These are phyloP conservation scores for Nannochloris sp. DNA, from an alignment of 139 green algal genomes.

Conservation along the genomic window DNA sequence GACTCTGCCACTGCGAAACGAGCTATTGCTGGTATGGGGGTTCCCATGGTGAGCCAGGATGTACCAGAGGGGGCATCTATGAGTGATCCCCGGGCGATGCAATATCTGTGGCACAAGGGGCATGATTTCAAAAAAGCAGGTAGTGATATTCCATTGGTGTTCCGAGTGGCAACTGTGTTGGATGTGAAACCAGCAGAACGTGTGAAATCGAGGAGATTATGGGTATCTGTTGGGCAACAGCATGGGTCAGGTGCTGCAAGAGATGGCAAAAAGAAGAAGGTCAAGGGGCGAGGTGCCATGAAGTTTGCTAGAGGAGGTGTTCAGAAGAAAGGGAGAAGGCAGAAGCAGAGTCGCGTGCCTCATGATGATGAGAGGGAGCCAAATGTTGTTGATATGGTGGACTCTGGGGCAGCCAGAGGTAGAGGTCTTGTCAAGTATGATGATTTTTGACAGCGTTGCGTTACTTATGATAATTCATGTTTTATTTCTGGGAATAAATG, in stretches of 20 bases:
- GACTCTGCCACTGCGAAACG: conserved; percentile 46
- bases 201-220: conserved; percentile 31
- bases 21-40: conserved; percentile 51
- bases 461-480: neutral
- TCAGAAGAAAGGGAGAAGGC: neutral
- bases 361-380: neutral
- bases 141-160: conserved; percentile 31
- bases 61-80: conserved; percentile 33
- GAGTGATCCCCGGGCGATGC: conserved; percentile 33
- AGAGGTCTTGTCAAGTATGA: conserved; percentile 5
- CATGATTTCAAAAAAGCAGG: conserved; percentile 37
- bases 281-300: neutral
- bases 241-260: neutral
- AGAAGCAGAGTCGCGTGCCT: neutral
- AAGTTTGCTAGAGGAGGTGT: conserved; percentile 5
- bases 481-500: conserved; percentile 55
- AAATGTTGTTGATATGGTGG: neutral
- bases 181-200: conserved; percentile 24
- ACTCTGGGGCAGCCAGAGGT: neutral
- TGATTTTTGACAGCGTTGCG: neutral
- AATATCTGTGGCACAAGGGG: conserved; percentile 65
- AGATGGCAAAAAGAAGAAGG: neutral
- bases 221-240: conserved; percentile 5
- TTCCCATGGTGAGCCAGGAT: conserved; percentile 46
- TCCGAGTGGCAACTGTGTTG: conserved; percentile 32